These are phyloP conservation scores for Przewalskia tangutica DNA, from an alignment of 257 asterid species.

Conservation along the genomic window DNA sequence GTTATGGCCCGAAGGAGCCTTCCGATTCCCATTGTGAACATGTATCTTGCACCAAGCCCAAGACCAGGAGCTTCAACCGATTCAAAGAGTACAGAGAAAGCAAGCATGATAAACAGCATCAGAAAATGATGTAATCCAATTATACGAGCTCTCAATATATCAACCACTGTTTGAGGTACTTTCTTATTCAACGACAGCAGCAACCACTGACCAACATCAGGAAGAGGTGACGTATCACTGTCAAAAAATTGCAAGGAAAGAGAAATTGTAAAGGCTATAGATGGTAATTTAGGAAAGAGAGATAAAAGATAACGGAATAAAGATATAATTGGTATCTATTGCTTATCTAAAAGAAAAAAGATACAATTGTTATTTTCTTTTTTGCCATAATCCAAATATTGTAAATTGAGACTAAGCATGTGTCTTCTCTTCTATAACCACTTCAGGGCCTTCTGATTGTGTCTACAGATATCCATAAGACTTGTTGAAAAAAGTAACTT, in stretches of 20 bases:
- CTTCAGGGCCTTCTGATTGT: neutral
- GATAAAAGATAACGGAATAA: neutral
- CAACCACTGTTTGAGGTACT: slow-evolving; percentile 52
- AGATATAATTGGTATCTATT: neutral
- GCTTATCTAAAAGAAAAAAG: neutral
- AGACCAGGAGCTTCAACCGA: slow-evolving; percentile 95
- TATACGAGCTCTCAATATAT: slow-evolving; percentile 72
- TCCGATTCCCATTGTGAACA: slow-evolving; percentile 96
- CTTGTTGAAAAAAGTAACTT: neutral
- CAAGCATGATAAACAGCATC: slow-evolving; percentile 94
- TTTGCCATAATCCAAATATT: neutral
- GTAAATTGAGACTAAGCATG: neutral
- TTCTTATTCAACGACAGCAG: slow-evolving; percentile 75
- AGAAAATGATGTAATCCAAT: slow-evolving; percentile 91
- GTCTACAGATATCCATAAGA: neutral
- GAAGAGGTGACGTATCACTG: slow-evolving; percentile 82
- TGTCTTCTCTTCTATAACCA: neutral
- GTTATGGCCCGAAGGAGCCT: slow-evolving; percentile 82
- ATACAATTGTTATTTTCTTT: neutral
- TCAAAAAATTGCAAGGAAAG: slow-evolving; percentile 3
- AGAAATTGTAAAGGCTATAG: neutral
- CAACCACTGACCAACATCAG: slow-evolving; percentile 96
- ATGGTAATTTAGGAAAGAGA: neutral
- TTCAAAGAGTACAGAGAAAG: slow-evolving; percentile 74
- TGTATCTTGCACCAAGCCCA: slow-evolving; percentile 86